Percentiles rank a stretch among this genome's conserved stretches.
Evolutionary conservation across 2,329 filamentous ascomycete genomes (phyloP).

Genomic region (Phyllachora maydis): DNA sequence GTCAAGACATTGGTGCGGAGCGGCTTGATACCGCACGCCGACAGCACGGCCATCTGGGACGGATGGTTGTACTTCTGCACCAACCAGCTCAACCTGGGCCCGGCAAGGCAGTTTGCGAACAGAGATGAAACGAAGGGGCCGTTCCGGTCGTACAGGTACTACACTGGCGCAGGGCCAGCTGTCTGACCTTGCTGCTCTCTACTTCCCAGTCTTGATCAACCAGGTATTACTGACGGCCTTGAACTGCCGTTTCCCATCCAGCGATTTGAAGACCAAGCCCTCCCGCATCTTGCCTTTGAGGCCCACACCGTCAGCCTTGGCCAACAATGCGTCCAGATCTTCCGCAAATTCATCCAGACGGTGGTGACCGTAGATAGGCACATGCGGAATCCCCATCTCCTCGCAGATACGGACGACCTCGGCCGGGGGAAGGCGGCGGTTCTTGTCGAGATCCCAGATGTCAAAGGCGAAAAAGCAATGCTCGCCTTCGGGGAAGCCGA

Average conservation of each 20-base stretch:
- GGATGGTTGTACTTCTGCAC: constrained; percentile 20
- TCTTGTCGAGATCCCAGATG: constrained; percentile 8
- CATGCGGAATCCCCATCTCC: constrained; percentile 6
- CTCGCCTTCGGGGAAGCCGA: constrained; percentile 7
- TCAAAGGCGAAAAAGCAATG: constrained; percentile 9
- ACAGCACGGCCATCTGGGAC: constrained; percentile 16
- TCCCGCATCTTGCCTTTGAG: constrained; percentile 7
- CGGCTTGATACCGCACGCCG: constrained; percentile 19
- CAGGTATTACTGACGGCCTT: constrained; percentile 12
- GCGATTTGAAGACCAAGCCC: constrained; percentile 10
- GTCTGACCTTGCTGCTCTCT: constrained; percentile 8
- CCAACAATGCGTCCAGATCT: constrained; percentile 7
- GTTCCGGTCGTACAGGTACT: constrained; percentile 13
- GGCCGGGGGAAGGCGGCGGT: constrained; percentile 3
- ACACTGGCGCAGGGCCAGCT: constrained; percentile 14
- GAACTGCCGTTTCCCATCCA: constrained; percentile 6
- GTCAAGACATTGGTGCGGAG: constrained; percentile 17
- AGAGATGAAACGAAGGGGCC: constrained; percentile 14
- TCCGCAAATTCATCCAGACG: constrained; percentile 3
- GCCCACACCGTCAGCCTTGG: constrained; percentile 9
- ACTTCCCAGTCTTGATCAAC: constrained; percentile 8
- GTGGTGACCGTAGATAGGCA: constrained; percentile 5
- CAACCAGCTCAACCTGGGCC: constrained; percentile 16
- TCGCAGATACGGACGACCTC: constrained; percentile 3
- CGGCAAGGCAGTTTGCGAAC: constrained; percentile 15